phyloP scores from a whole-genome alignment of 2,329 filamentous ascomycete genomes.

The Aureobasidium sp. region DNA sequence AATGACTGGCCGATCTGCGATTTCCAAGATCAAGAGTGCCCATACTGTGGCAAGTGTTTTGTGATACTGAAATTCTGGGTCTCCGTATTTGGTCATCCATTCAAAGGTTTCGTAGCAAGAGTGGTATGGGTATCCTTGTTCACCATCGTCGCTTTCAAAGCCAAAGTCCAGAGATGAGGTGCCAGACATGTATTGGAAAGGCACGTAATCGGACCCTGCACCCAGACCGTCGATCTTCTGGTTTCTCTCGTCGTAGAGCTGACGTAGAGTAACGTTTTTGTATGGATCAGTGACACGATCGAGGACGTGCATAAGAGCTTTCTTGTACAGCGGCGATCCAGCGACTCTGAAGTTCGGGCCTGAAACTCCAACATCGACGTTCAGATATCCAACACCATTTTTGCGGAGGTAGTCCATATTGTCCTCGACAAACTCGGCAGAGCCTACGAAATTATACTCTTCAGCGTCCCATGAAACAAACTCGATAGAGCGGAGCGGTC shows the following conservation, averaged over 20 bases:
- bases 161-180: conserved; percentile 79
- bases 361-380: conserved; percentile 75
- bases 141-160: conserved; percentile 53
- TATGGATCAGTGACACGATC: conserved; percentile 65
- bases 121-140: conserved; percentile 58
- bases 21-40: conserved; percentile 73
- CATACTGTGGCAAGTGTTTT: conserved; percentile 69
- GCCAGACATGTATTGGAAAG: conserved; percentile 87
- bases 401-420: conserved; percentile 63
- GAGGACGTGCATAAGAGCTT: conserved; percentile 63
- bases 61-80: conserved; percentile 75
- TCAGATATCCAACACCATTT: conserved; percentile 79
- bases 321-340: conserved; percentile 72
- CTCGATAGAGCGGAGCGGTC: conserved; percentile 85
- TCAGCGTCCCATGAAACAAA: conserved; percentile 95
- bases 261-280: conserved; percentile 61
- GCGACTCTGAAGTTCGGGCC: conserved; percentile 68
- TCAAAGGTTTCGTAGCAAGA: conserved; percentile 86
- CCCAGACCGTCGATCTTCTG: conserved; percentile 60
- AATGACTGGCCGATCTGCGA: conserved; percentile 71
- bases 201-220: conserved; percentile 72
- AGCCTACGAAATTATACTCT: conserved; percentile 89
- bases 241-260: conserved; percentile 64
- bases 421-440: conserved; percentile 89
- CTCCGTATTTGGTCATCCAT: conserved; percentile 72